Conservation (phyloP, 176 grass and related monocot species). For the Oryza meyeriana region DNA sequence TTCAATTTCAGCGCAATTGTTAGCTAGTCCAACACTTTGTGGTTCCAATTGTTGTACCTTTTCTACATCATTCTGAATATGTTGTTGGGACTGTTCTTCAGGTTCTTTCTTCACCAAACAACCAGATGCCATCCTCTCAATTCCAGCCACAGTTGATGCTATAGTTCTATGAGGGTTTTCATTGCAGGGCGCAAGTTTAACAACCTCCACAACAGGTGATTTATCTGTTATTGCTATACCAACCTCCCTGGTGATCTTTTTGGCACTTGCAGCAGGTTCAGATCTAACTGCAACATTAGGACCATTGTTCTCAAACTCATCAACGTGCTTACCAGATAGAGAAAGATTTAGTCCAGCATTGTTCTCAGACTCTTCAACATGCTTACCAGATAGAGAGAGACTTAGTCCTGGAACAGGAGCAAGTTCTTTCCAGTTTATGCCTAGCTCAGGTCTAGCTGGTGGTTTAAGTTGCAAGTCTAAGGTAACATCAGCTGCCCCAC, state of each 20-base stretch:
- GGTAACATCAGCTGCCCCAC: slow-evolving; percentile 42
- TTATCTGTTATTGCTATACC: slow-evolving; percentile 14
- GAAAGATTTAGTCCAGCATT: slow-evolving; percentile 44
- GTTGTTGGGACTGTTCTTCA: slow-evolving; percentile 29
- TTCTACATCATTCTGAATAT: slow-evolving; percentile 9
- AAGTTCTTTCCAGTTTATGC: slow-evolving; percentile 50
- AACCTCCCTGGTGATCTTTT: slow-evolving; percentile 12
- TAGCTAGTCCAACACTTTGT: slow-evolving; percentile 19
- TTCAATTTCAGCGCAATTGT: slow-evolving; percentile 11
- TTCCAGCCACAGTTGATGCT: slow-evolving; percentile 22
- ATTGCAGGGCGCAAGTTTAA: slow-evolving; percentile 1
- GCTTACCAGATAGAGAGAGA: slow-evolving; percentile 49
- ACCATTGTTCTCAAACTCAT: slow-evolving; percentile 13
- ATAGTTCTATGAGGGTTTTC: slow-evolving; percentile 12
- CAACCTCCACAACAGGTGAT: slow-evolving; percentile 17
- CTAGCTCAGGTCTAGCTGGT: slow-evolving; percentile 53
- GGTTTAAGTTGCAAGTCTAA: slow-evolving; percentile 65
- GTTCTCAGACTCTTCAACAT: slow-evolving; percentile 21
- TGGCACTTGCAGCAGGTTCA: slow-evolving; percentile 21
- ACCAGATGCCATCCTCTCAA: neutral
- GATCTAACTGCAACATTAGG: slow-evolving; percentile 20
- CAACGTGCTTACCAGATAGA: slow-evolving; percentile 41
- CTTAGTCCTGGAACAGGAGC: slow-evolving; percentile 45
- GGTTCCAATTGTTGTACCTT: slow-evolving; percentile 7
- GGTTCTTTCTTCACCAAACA: slow-evolving; percentile 45